These are phyloP conservation scores for Paecilomyces sp. DNA, from an alignment of 2,329 filamentous ascomycete species.

Conservation along the genomic window DNA sequence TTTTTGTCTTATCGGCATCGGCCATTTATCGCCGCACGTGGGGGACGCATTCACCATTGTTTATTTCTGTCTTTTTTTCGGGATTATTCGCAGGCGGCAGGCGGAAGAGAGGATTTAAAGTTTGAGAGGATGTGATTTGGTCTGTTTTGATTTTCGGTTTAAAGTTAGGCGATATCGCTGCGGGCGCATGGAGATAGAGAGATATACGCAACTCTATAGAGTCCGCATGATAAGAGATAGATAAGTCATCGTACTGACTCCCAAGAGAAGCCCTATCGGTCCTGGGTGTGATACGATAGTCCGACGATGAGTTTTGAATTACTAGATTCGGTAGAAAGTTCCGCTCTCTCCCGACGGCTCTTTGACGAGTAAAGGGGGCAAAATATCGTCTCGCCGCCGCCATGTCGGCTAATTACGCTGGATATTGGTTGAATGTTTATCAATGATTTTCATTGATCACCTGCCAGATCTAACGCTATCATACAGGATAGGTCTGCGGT, in stretches of 20 bases:
- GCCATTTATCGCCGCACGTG: neutral
- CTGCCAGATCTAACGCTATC: neutral
- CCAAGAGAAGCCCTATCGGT: neutral
- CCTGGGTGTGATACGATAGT: neutral
- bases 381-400: too few species aligned
- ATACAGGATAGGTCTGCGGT: neutral
- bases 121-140: too few species aligned
- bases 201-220: too few species aligned
- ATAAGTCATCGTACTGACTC: too few species aligned
- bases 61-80: neutral
- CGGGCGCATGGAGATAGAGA: too few species aligned
- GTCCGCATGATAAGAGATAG: too few species aligned
- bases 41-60: neutral
- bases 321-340: neutral
- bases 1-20: neutral
- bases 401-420: neutral
- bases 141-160: too few species aligned
- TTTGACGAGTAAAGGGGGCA: neutral
- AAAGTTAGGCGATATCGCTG: too few species aligned
- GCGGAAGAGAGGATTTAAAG: too few species aligned
- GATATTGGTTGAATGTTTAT: neutral
- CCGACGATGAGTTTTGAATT: neutral
- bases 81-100: too few species aligned
- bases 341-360: neutral
- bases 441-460: neutral